These are phyloP conservation scores for Aphanomyces cochlioides DNA, from an alignment of 352 stramenopile genomes.

Conservation along the genomic window DNA sequence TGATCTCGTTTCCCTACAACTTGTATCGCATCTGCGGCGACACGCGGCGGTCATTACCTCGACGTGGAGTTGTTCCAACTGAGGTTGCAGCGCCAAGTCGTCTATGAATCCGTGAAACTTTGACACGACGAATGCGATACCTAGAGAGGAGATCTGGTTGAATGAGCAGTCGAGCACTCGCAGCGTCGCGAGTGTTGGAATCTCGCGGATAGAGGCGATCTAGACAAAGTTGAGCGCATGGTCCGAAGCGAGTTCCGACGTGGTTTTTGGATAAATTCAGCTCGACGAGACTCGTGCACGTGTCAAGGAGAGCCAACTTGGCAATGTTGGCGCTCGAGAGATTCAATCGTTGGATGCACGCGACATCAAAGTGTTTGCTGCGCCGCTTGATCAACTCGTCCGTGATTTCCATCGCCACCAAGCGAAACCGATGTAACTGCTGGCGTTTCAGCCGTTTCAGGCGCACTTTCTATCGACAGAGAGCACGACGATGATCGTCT, in stretches of 20 bases:
- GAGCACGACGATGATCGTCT: no score
- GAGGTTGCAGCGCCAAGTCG: conserved; percentile 40
- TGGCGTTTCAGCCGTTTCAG: neutral
- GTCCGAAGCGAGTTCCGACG: neutral
- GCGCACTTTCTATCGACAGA: no score
- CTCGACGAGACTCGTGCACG: conserved; percentile 50
- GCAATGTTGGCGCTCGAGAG: conserved; percentile 47
- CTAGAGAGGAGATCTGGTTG: conserved; percentile 49
- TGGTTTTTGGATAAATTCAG: conserved; percentile 57
- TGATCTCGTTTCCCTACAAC: conserved; percentile 49
- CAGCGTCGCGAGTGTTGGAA: conserved; percentile 46
- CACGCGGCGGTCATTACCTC: conserved; percentile 33
- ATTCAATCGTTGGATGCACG: conserved; percentile 60
- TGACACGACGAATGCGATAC: conserved; percentile 30
- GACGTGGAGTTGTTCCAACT: conserved; percentile 53
- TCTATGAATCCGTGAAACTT: conserved; percentile 33
- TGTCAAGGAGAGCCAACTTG: conserved; percentile 41
- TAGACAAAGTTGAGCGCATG: conserved; percentile 25
- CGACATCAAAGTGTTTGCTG: conserved; percentile 72
- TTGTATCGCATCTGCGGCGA: no score
- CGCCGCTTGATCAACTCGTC: conserved; percentile 61
- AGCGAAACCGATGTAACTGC: neutral
- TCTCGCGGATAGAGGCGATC: conserved; percentile 43
- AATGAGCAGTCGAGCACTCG: conserved; percentile 46
- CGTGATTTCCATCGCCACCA: conserved; percentile 53